Conservation (phyloP, 495 filamentous ascomycete species). For the Baudoinia panamericana region DNA sequence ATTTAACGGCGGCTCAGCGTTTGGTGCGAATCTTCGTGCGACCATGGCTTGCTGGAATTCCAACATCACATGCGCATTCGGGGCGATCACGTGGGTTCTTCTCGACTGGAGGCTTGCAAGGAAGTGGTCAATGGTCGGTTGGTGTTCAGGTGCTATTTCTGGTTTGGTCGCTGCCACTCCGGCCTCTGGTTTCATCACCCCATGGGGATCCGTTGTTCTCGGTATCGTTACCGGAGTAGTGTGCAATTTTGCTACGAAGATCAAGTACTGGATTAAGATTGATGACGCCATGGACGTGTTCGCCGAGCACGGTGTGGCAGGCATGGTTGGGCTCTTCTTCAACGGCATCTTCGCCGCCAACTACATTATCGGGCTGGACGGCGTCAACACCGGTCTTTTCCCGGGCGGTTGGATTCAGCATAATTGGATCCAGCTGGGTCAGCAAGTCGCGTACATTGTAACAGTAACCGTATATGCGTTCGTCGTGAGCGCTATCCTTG, state of each 20-base stretch:
- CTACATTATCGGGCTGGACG: constrained; percentile 87
- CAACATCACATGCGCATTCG: constrained; percentile 82
- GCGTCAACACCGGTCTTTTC: constrained; percentile 64
- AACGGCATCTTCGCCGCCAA: constrained; percentile 81
- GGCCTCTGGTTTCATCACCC: constrained; percentile 49
- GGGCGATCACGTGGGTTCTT: constrained; percentile 74
- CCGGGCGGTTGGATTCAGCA: constrained; percentile 76
- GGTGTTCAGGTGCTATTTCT: constrained; percentile 72
- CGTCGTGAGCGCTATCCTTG: constrained; percentile 69
- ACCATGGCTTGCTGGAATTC: constrained; percentile 97
- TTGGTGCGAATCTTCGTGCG: constrained; percentile 89
- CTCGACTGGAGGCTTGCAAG: constrained; percentile 88
- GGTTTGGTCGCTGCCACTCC: constrained; percentile 38
- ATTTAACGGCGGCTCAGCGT: constrained; percentile 96
- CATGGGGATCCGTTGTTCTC: constrained; percentile 77
- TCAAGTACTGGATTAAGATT: constrained; percentile 91
- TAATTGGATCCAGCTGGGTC: constrained; percentile 80
- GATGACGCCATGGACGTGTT: constrained; percentile 98
- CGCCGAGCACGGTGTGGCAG: constrained; percentile 91
- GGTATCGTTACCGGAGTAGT: constrained; percentile 74
- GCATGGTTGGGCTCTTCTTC: constrained; percentile 83
- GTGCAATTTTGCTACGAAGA: constrained; percentile 90
- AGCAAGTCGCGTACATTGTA: constrained; percentile 81
- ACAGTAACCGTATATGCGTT: constrained; percentile 67
- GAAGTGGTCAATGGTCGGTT: constrained; percentile 99